Conservation (phyloP, 1,284 basidiomycete species). For the Bjerkandera adusta region DNA sequence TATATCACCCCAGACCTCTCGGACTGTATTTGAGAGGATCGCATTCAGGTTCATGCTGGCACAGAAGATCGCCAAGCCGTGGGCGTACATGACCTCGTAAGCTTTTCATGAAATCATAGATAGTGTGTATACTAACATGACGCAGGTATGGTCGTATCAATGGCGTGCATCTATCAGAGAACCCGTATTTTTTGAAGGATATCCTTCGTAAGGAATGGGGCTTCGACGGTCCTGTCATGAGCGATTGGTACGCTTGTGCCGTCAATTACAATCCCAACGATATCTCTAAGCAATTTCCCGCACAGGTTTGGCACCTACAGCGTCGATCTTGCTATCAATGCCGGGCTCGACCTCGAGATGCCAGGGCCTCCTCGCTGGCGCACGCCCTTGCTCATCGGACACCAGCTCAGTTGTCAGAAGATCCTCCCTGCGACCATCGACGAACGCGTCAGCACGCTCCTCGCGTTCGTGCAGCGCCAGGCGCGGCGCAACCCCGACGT, state of each 20-base stretch:
- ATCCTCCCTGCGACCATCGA: slow-evolving; percentile 50
- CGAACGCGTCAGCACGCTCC: slow-evolving; percentile 50
- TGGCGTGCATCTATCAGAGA: slow-evolving; percentile 64
- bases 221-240: slow-evolving; percentile 63
- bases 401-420: slow-evolving; percentile 58
- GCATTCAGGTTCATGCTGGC: slow-evolving; percentile 62
- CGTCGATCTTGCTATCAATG: slow-evolving; percentile 57
- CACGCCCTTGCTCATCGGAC: slow-evolving; percentile 50
- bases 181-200: slow-evolving; percentile 46
- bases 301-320: slow-evolving; percentile 63
- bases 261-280: background rate
- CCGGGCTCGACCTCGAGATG: slow-evolving; percentile 71
- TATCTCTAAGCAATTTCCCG: slow-evolving; percentile 2
- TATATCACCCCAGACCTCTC: slow-evolving; percentile 4
- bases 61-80: slow-evolving; percentile 56
- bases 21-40: slow-evolving; percentile 2
- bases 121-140: slow-evolving; percentile 10
- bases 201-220: slow-evolving; percentile 69
- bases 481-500: slow-evolving; percentile 56
- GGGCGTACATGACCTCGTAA: slow-evolving; percentile 64
- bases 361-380: slow-evolving; percentile 67
- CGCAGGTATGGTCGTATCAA: slow-evolving; percentile 63
- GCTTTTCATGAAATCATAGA: slow-evolving; percentile 14
- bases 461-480: slow-evolving; percentile 59
- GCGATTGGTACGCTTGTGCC: slow-evolving; percentile 49